These are phyloP conservation scores for Aureobasidium melanogenum DNA, from an alignment of 2,329 filamentous ascomycete genomes.

Conservation along the genomic window DNA sequence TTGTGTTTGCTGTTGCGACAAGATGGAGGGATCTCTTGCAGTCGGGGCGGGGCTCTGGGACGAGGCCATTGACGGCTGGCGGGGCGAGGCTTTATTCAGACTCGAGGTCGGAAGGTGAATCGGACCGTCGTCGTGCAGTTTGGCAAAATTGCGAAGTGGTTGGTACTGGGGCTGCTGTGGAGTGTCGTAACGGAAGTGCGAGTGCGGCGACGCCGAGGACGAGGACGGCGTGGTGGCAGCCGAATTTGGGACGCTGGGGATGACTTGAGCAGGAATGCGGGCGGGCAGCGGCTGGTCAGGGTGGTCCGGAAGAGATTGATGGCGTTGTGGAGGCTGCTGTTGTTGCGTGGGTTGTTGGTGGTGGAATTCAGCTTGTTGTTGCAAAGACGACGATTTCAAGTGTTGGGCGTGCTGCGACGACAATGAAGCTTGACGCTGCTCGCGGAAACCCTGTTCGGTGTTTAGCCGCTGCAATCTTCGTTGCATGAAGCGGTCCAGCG, in stretches of 20 bases:
- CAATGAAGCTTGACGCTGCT: slow-evolving; percentile 21
- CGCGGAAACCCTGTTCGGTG: slow-evolving; percentile 30
- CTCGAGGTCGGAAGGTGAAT: neutral
- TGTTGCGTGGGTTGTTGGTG: neutral
- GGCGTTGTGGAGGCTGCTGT: neutral
- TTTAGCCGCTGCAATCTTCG: slow-evolving; percentile 30
- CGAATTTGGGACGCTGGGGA: slow-evolving; percentile 11
- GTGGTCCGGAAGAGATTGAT: neutral
- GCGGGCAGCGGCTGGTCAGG: neutral
- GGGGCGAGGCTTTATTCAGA: neutral
- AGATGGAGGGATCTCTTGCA: neutral
- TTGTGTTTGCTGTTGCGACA: slow-evolving; percentile 14
- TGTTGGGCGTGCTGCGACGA: neutral
- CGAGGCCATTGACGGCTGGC: slow-evolving; percentile 6
- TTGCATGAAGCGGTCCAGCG: slow-evolving; percentile 28
- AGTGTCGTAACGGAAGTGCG: slow-evolving; percentile 3
- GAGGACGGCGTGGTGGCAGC: slow-evolving; percentile 11
- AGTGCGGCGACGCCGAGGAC: slow-evolving; percentile 7
- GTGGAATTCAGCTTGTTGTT: slow-evolving; percentile 21
- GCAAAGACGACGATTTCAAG: slow-evolving; percentile 6
- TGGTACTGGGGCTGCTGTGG: slow-evolving; percentile 10
- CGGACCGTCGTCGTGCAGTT: slow-evolving; percentile 8
- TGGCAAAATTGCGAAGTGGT: neutral
- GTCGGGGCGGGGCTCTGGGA: neutral
- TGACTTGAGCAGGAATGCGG: neutral